A percentile compares a stretch with the other conserved stretches of the same genome.
phyloP scores from a whole-genome alignment of 805 yeast genomes.

The Candida ficus region DNA sequence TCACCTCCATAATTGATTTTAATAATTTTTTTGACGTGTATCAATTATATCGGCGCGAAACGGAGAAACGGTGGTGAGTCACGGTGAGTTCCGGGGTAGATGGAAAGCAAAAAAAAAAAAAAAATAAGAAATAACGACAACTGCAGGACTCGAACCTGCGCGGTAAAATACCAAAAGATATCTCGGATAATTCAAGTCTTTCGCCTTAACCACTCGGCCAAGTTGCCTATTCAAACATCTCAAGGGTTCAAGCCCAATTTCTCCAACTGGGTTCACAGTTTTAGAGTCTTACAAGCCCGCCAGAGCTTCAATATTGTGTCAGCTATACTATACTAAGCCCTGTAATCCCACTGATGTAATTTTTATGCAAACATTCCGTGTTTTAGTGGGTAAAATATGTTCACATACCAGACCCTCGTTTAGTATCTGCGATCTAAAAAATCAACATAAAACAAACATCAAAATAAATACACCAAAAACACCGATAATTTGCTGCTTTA shows the following conservation, averaged over 20 bases:
- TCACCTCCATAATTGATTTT: no score
- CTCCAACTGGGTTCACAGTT: background rate
- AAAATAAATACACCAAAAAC: no score
- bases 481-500: no score
- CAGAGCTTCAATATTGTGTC: background rate
- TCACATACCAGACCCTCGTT: no score
- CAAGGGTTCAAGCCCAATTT: background rate
- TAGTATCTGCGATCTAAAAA: no score
- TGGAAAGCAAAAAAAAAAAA: background rate
- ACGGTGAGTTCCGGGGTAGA: no score
- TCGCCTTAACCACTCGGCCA: constrained; percentile 29
- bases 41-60: background rate
- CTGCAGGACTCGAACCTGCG: constrained; percentile 29
- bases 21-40: background rate
- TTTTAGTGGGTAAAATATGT: no score
- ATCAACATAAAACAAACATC: no score
- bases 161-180: constrained; percentile 27
- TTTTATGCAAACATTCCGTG: no score
- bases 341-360: no score
- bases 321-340: no score
- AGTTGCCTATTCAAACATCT: constrained; percentile 13
- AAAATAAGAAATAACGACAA: constrained; percentile 18
- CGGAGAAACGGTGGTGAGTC: background rate
- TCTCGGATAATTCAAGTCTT: constrained; percentile 23
- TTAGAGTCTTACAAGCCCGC: background rate